Evolutionary conservation across 1,284 basidiomycete genomes (phyloP).

Genomic region (Pisolithus thermaeus): DNA sequence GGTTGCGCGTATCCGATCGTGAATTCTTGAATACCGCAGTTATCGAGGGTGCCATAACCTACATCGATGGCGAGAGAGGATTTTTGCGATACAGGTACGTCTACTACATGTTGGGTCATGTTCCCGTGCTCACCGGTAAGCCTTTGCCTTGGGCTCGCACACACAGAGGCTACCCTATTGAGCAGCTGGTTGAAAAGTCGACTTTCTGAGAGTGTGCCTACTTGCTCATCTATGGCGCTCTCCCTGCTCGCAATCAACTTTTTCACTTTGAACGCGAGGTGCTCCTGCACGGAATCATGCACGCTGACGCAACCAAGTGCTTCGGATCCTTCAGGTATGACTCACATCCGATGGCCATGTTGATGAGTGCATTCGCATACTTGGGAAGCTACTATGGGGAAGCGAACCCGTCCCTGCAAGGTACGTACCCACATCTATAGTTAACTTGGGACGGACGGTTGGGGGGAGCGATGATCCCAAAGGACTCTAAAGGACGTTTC

Average conservation of each 20-base stretch:
- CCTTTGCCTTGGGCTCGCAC: background rate
- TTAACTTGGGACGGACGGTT: background rate
- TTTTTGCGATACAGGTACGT: slow-evolving; percentile 67
- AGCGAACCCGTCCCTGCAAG: slow-evolving; percentile 74
- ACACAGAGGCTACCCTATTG: slow-evolving; percentile 83
- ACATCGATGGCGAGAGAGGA: slow-evolving; percentile 82
- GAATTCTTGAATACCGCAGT: slow-evolving; percentile 87
- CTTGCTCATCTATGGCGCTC: slow-evolving; percentile 79
- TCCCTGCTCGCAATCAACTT: slow-evolving; percentile 66
- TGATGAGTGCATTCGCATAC: slow-evolving; percentile 81
- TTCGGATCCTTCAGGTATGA: slow-evolving; percentile 83
- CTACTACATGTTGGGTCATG: background rate
- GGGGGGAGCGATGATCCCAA: background rate
- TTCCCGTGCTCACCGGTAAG: background rate
- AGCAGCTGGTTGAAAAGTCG: slow-evolving; percentile 75
- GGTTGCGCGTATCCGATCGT: slow-evolving; percentile 71
- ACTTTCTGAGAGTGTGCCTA: slow-evolving; percentile 80
- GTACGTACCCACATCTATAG: slow-evolving; percentile 27
- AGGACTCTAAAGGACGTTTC: background rate
- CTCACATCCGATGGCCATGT: slow-evolving; percentile 84
- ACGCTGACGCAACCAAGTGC: slow-evolving; percentile 75
- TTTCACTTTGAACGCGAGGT: slow-evolving; percentile 66
- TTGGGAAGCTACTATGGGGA: slow-evolving; percentile 81
- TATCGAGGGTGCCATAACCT: slow-evolving; percentile 76
- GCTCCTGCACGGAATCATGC: slow-evolving; percentile 71